Evolutionary conservation across 805 yeast species (phyloP).

Genomic region (Ogataea salicorniae): DNA sequence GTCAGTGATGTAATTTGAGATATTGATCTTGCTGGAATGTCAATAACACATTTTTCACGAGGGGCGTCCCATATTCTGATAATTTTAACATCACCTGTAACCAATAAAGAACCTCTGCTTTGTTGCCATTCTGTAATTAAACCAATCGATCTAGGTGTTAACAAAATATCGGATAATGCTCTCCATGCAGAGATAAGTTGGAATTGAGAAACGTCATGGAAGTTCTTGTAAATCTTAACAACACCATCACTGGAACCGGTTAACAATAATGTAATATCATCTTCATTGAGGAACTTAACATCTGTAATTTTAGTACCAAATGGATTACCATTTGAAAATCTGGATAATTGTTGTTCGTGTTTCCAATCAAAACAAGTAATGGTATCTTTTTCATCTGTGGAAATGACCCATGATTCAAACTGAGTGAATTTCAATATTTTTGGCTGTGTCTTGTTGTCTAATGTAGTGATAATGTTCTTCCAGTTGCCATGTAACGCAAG

Average conservation of each 20-base stretch:
- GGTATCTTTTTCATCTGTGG: constrained; percentile 79
- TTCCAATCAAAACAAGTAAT: constrained; percentile 90
- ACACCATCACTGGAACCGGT: constrained; percentile 94
- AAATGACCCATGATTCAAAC: constrained; percentile 77
- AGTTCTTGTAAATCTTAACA: constrained; percentile 77
- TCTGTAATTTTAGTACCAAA: constrained; percentile 87
- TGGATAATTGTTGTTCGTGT: constrained; percentile 46
- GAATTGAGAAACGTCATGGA: constrained; percentile 49
- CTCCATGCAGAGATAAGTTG: constrained; percentile 86
- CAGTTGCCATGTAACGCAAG: constrained; percentile 81
- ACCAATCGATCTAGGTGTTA: constrained; percentile 79
- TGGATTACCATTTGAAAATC: constrained; percentile 81
- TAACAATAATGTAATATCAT: constrained; percentile 77
- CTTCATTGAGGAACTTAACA: constrained; percentile 82
- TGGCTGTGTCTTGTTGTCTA: constrained; percentile 78
- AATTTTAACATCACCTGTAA: constrained; percentile 91
- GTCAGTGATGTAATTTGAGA: constrained; percentile 85
- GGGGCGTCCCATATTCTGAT: constrained; percentile 97
- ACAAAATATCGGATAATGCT: constrained; percentile 78
- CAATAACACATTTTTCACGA: constrained; percentile 77
- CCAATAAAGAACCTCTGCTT: constrained; percentile 82
- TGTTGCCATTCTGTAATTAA: constrained; percentile 95
- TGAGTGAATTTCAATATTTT: constrained; percentile 77
- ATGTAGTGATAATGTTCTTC: constrained; percentile 54
- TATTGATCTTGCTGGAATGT: constrained; percentile 87